A percentile compares a stretch with the other conserved stretches of the same genome.
Conservation (phyloP, 164 flowering plant genomes). For the Nelumbo lutea region DNA sequence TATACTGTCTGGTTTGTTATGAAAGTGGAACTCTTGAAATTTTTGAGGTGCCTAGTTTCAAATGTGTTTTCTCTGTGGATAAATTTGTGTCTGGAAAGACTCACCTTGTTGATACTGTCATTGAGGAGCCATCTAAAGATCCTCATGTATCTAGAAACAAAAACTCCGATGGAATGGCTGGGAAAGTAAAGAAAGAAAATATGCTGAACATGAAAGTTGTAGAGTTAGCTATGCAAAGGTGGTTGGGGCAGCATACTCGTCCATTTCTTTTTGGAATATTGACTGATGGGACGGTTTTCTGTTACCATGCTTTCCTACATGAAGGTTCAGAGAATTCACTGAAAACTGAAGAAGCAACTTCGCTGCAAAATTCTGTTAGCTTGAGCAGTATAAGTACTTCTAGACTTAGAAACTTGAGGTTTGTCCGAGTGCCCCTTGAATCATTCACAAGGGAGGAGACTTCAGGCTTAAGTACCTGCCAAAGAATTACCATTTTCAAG, state of each 20-base stretch:
- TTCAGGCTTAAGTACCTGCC: constrained; percentile 35
- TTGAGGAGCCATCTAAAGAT: constrained; percentile 33
- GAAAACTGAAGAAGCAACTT: constrained; percentile 51
- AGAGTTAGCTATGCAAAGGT: constrained; percentile 89
- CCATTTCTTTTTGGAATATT: constrained; percentile 83
- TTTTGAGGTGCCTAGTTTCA: constrained; percentile 90
- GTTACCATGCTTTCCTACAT: constrained; percentile 87
- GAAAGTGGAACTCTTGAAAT: constrained; percentile 80
- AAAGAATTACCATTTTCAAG: constrained; percentile 62
- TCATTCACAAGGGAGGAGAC: constrained; percentile 66
- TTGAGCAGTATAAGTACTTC: constrained; percentile 47
- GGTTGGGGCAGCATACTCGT: constrained; percentile 76
- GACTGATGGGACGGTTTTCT: constrained; percentile 86
- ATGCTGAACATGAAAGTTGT: constrained; percentile 56
- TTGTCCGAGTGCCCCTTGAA: constrained; percentile 67
- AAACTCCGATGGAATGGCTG: constrained; percentile 36
- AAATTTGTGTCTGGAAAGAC: constrained; percentile 74
- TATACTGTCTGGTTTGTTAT: constrained; percentile 88
- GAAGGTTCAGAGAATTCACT: constrained; percentile 64
- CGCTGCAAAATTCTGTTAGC: constrained; percentile 36
- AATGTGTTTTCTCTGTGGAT: constrained; percentile 70
- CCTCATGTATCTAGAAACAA: constrained; percentile 20
- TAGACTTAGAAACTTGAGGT: constrained; percentile 84
- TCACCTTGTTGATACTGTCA: constrained; percentile 51
- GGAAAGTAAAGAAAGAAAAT: constrained; percentile 56